phyloP scores from a whole-genome alignment of 2,329 filamentous ascomycete species.

The Emergomyces pasteurianus region DNA sequence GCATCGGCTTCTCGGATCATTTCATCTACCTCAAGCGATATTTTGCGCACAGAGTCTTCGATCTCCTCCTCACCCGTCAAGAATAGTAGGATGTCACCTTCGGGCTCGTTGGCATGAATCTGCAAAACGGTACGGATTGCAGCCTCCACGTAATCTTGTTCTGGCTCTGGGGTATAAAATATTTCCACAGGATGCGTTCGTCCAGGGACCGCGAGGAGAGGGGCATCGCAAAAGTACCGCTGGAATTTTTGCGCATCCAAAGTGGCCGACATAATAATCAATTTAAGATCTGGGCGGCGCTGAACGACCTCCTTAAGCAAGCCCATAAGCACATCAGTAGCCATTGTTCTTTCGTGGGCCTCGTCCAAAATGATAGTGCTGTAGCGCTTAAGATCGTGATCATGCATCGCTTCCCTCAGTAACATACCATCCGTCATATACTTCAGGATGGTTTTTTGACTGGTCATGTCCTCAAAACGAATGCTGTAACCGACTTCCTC shows the following conservation, averaged over 20 bases:
- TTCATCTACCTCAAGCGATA: conserved; percentile 80
- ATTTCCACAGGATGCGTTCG: conserved; percentile 95
- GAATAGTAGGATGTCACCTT: conserved; percentile 90
- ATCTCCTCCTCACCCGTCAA: conserved; percentile 98
- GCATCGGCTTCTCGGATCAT: conserved; percentile 83
- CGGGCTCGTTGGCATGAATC: conserved; percentile 84
- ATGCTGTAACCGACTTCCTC: conserved; percentile 98
- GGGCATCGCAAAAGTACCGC: conserved; percentile 89
- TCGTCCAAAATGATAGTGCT: conserved; percentile 98
- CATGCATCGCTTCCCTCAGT: conserved; percentile 89
- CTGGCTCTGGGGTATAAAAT: conserved; percentile 93
- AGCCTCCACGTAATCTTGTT: conserved; percentile 93
- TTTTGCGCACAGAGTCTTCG: conserved; percentile 89
- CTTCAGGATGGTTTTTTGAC: conserved; percentile 81
- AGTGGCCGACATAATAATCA: conserved; percentile 98
- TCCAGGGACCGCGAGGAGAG: conserved; percentile 84
- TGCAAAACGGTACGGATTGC: conserved; percentile 89
- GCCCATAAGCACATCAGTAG: conserved; percentile 95
- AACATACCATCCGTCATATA: conserved; percentile 99
- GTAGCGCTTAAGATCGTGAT: conserved; percentile 82
- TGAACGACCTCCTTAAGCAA: conserved; percentile 80
- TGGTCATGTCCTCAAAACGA: conserved; percentile 92
- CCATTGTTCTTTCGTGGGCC: conserved; percentile 92
- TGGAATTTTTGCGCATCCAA: conserved; percentile 97
- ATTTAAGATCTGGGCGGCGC: conserved; percentile 80